Percentiles rank a stretch among this genome's conserved stretches.
Evolutionary conservation across 148 eudicot species (phyloP).

Genomic region (Camellia sinensis): DNA sequence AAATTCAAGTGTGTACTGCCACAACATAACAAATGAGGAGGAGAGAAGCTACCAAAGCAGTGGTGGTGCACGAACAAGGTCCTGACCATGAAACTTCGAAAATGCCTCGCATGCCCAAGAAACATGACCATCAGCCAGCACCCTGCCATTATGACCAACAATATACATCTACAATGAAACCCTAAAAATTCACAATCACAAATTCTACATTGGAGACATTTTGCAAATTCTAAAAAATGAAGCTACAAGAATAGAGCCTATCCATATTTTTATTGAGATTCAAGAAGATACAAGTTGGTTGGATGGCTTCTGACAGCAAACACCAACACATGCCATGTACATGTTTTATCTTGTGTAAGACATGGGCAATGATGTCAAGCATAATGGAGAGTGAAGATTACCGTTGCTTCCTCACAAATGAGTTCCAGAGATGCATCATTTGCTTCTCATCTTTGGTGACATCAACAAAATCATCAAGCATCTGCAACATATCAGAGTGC

Average conservation of each 20-base stretch:
- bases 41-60: constrained; percentile 54
- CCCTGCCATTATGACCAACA: constrained; percentile 39
- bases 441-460: constrained; percentile 89
- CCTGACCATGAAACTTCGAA: constrained; percentile 64
- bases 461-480: constrained; percentile 98
- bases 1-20: neutral
- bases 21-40: neutral
- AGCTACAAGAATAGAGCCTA: neutral
- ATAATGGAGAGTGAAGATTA: constrained; percentile 21
- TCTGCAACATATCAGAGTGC: constrained; percentile 44
- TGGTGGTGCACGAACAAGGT: constrained; percentile 66
- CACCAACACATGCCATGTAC: neutral
- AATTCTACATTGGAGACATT: neutral
- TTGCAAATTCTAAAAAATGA: neutral
- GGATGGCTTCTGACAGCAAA: constrained; percentile 11
- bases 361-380: neutral
- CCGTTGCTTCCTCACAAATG: constrained; percentile 94
- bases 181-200: neutral
- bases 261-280: neutral
- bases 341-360: neutral
- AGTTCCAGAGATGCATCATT: constrained; percentile 99
- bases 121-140: constrained; percentile 91
- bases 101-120: constrained; percentile 99
- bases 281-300: neutral
- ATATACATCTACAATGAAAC: neutral